Percentiles rank a stretch among this genome's conserved stretches.
Evolutionary conservation across 257 asterid genomes (phyloP).

Genomic region (Solanum dulcamara): DNA sequence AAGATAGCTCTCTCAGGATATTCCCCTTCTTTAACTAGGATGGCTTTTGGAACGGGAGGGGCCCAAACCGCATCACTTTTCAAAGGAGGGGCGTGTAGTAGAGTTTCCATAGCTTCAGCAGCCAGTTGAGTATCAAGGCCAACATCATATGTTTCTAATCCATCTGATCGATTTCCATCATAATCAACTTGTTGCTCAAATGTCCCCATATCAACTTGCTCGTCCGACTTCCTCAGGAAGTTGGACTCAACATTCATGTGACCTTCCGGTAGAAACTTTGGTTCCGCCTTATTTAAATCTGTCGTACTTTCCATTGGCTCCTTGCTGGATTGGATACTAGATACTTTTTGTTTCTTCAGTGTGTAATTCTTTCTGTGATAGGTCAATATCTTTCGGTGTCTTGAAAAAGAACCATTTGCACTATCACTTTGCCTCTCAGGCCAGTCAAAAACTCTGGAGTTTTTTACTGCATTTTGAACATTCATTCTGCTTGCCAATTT

Average conservation of each 20-base stretch:
- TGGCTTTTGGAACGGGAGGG: slow-evolving; percentile 17
- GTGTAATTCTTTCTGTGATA: slow-evolving; percentile 10
- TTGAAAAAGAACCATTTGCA: slow-evolving; percentile 9
- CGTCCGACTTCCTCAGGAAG: slow-evolving; percentile 14
- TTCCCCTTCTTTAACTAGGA: slow-evolving; percentile 10
- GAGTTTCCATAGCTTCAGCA: slow-evolving; percentile 85
- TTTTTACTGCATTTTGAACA: slow-evolving; percentile 14
- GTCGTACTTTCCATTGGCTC: background rate
- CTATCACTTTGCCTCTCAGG: slow-evolving; percentile 20
- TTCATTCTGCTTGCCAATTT: slow-evolving; percentile 42
- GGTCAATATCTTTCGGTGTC: slow-evolving; percentile 7
- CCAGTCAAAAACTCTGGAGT: slow-evolving; percentile 53
- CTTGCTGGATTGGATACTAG: background rate
- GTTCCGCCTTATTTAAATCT: background rate
- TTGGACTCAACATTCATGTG: background rate
- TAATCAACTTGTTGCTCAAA: slow-evolving; percentile 12
- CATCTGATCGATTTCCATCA: slow-evolving; percentile 6
- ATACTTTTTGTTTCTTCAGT: background rate
- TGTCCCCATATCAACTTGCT: slow-evolving; percentile 18
- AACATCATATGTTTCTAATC: slow-evolving; percentile 27
- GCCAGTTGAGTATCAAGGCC: slow-evolving; percentile 83
- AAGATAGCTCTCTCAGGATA: slow-evolving; percentile 3
- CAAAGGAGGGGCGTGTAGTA: slow-evolving; percentile 34
- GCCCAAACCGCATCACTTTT: slow-evolving; percentile 10
- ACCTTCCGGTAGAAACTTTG: background rate